Base-by-base conservation (phyloP, 805 yeast genomes). In the Torulaspora delbrueckii region DNA sequence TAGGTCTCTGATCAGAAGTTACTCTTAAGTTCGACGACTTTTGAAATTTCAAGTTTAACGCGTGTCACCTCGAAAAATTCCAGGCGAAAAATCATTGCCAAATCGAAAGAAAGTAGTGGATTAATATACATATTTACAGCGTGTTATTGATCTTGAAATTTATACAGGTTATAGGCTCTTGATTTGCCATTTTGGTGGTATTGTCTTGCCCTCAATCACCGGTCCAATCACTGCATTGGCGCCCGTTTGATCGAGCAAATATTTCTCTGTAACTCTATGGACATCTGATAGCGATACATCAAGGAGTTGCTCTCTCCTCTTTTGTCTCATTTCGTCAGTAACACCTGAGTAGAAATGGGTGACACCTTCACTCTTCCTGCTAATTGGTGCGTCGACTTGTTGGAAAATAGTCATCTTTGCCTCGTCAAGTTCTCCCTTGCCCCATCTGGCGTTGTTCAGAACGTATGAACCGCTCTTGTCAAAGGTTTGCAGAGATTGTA, bases 371-470 rank as follows among this genome's bases (percentile, higher is more conserved):
- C 78, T 74, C 39, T 85, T 77, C 12, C 88, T 82, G 59, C 90
- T 83, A 35, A 78, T 74, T 9, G 99, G 99, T 1, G 96, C 86
- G 68, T 93, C 99, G 12, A 93, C 70, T 46, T 83, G 78, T 67
- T 93, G 99, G 78, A 93, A 93, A 28, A 93, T 79, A 8, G 95
- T 79, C 56, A 93, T 70, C 62, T 91, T 89, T 26, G 98, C 96
- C 58, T 89, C 96, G 52, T 86, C 86, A 40, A 93, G 69, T 53
- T 87, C 96, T 10, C 70, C 67, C 0, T 72, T 74, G 9, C 74
- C 71, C 85, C 88, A 83, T 23, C 67, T 63, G 2, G 56, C 49
- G n/a, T 69, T 65, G 4, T 68, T 65, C 14, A 71, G 47, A 1
- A 79, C 77, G 63, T 76, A 75, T 8, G 67, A 60, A 1, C 81